Conservation (phyloP, 1,139 yeast genomes). For the Scheffersomyces titani region DNA sequence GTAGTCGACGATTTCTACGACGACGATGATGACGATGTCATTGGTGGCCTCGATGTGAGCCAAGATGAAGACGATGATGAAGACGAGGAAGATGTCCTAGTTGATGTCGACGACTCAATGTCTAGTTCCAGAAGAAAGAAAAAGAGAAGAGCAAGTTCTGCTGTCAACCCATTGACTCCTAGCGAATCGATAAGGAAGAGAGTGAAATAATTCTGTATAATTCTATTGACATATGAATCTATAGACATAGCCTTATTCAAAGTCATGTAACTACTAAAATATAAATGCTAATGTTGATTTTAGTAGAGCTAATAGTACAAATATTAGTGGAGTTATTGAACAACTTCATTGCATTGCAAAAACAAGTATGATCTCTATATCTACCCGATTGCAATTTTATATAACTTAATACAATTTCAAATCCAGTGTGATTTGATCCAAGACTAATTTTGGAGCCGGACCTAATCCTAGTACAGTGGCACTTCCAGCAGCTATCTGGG, state of each 20-base stretch:
- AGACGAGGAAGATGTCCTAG: slow-evolving; percentile 39
- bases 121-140: slow-evolving; percentile 28
- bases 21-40: slow-evolving; percentile 36
- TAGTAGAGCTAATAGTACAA: background rate
- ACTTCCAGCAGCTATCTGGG: slow-evolving; percentile 92
- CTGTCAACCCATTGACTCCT: slow-evolving; percentile 44
- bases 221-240: slow-evolving; percentile 2
- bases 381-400: background rate
- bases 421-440: slow-evolving; percentile 80
- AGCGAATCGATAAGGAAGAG: slow-evolving; percentile 14
- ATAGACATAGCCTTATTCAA: slow-evolving; percentile 1
- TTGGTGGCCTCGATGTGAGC: slow-evolving; percentile 37
- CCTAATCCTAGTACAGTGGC: slow-evolving; percentile 95
- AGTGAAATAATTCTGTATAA: slow-evolving; percentile 2
- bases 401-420: slow-evolving; percentile 66
- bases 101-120: slow-evolving; percentile 40
- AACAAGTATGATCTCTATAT: background rate
- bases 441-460: slow-evolving; percentile 86
- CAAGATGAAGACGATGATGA: slow-evolving; percentile 31
- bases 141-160: slow-evolving; percentile 46
- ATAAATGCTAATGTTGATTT: background rate
- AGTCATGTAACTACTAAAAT: background rate
- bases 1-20: slow-evolving; percentile 51
- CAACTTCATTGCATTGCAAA: background rate
- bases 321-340: background rate